A percentile compares a stretch with the other conserved stretches of the same genome.
Conservation (phyloP, 2,329 filamentous ascomycete genomes). For the Fusarium denticulatum region DNA sequence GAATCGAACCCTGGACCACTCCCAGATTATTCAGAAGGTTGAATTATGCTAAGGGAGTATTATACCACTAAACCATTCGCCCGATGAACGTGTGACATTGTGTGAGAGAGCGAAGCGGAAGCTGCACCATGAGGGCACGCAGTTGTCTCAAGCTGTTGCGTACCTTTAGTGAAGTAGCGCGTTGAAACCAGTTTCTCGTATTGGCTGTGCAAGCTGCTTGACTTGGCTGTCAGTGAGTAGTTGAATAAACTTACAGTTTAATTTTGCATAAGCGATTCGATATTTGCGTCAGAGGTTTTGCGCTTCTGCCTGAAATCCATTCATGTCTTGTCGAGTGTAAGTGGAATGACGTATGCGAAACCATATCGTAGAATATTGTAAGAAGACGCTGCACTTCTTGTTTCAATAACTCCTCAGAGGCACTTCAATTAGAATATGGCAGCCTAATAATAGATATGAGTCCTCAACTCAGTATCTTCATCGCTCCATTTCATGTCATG, state of each 20-base stretch:
- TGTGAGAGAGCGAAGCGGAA: rapidly evolving
- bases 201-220: neutral
- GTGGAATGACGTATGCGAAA: slow-evolving; percentile 20
- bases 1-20: slow-evolving; percentile 36
- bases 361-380: neutral
- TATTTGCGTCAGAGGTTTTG: neutral
- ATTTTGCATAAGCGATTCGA: neutral
- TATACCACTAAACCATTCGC: slow-evolving; percentile 39
- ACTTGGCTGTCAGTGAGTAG: neutral
- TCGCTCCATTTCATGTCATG: neutral
- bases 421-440: neutral
- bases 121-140: neutral
- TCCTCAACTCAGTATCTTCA: neutral
- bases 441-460: neutral
- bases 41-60: slow-evolving; percentile 35
- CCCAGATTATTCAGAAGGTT: neutral
- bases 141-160: too few relatives aligned
- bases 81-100: slow-evolving; percentile 10
- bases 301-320: slow-evolving; percentile 13
- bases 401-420: neutral
- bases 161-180: neutral
- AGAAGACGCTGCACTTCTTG: neutral
- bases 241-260: neutral
- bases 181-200: neutral
- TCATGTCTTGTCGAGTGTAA: neutral